A percentile compares a stretch with the other conserved stretches of the same genome.
These are phyloP conservation scores for Collybia sordida DNA, from an alignment of 768 basidiomycete species.

Conservation along the genomic window DNA sequence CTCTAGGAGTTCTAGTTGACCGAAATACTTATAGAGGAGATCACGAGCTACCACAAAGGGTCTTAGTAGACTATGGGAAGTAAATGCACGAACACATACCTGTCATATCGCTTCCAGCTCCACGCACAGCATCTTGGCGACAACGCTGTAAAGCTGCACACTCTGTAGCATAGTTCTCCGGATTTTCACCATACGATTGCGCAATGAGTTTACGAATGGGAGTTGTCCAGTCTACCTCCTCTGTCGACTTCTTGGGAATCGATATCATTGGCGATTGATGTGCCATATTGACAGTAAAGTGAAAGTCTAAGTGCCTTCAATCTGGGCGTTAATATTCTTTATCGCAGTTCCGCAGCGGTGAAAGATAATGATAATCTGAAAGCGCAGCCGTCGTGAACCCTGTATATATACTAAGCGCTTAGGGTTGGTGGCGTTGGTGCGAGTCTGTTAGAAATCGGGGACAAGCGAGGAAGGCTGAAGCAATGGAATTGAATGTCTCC, in stretches of 20 bases:
- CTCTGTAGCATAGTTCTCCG: conserved; percentile 85
- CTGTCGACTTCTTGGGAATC: conserved; percentile 92
- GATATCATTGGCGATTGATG: conserved; percentile 87
- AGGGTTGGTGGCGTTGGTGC: not conserved
- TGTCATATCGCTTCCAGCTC: conserved; percentile 95
- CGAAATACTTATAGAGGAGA: conserved; percentile 98
- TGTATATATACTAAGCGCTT: not conserved
- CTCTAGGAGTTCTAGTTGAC: conserved; percentile 96
- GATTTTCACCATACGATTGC: conserved; percentile 91
- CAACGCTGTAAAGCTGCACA: conserved; percentile 84
- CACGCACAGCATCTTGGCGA: conserved; percentile 93
- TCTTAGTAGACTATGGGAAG: conserved; percentile 1
- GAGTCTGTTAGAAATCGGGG: too few relatives aligned
- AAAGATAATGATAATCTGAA: too few relatives aligned
- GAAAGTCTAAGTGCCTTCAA: not conserved
- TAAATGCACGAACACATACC: conserved; percentile 44
- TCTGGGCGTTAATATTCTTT: not conserved
- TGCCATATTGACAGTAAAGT: conserved; percentile 44
- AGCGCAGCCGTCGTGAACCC: not conserved
- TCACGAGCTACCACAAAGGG: conserved; percentile 63
- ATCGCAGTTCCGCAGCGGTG: too few relatives aligned
- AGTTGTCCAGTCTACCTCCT: conserved; percentile 94
- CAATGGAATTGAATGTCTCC: not conserved
- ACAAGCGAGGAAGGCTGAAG: not conserved
- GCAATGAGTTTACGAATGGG: conserved; percentile 85